phyloP scores from a whole-genome alignment of 164 flowering plant genomes.

The Liquidambar formosana region DNA sequence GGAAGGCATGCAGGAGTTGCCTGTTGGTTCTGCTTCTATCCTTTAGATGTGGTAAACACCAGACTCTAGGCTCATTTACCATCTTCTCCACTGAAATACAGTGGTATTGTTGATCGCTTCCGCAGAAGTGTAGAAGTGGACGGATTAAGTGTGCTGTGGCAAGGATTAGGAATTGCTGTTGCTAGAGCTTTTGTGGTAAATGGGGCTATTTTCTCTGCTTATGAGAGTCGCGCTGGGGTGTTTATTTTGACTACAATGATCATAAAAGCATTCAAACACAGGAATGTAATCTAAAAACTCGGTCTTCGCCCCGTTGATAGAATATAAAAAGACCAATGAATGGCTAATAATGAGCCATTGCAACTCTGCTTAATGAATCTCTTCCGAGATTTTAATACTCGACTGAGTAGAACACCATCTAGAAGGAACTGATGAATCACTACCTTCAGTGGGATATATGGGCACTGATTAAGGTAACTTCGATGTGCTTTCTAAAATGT shows the following conservation, averaged over 20 bases:
- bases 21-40: conserved; percentile 84
- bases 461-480: not conserved
- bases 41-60: conserved; percentile 83
- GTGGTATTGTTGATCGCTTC: conserved; percentile 73
- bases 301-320: not conserved
- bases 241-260: conserved; percentile 36
- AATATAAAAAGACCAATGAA: not conserved
- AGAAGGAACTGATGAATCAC: not conserved
- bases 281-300: not conserved
- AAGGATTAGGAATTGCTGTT: conserved; percentile 82
- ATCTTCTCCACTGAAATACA: conserved; percentile 38
- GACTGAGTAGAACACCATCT: not conserved
- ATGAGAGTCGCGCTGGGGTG: conserved; percentile 68
- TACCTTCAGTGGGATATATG: not conserved
- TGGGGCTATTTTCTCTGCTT: conserved; percentile 78
- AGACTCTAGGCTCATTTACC: conserved; percentile 66
- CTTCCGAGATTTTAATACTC: not conserved
- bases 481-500: too few relatives aligned
- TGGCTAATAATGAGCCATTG: not conserved
- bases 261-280: conserved; percentile 30
- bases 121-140: conserved; percentile 59
- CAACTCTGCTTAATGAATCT: not conserved
- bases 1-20: conserved; percentile 93
- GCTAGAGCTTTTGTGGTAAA: conserved; percentile 86
- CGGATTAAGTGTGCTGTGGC: conserved; percentile 66